phyloP scores from a whole-genome alignment of 768 basidiomycete species.

The Termitomyces sp. region DNA sequence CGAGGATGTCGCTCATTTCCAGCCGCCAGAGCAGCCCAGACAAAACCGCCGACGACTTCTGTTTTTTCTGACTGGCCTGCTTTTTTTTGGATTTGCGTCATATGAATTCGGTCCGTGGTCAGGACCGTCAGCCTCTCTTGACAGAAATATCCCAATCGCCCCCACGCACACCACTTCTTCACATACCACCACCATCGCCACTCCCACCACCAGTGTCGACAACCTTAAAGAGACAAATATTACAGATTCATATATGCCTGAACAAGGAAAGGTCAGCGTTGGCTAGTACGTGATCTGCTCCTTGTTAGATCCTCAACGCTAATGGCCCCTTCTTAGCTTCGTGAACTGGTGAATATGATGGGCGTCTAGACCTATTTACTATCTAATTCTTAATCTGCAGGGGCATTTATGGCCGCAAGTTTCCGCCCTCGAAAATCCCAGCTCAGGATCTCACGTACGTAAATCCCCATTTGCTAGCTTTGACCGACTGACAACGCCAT shows the following conservation, averaged over 20 bases:
- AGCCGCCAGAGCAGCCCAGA: slow-evolving; percentile 16
- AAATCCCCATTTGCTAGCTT: background rate
- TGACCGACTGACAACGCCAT: slow-evolving; percentile 2
- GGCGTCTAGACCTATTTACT: background rate
- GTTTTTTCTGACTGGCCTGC: slow-evolving; percentile 28
- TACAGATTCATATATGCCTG: slow-evolving; percentile 19
- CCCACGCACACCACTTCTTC: background rate
- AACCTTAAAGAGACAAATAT: slow-evolving; percentile 3
- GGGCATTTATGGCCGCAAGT: slow-evolving; percentile 96
- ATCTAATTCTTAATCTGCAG: slow-evolving; percentile 27
- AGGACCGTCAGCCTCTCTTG: slow-evolving; percentile 2
- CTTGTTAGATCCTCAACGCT: slow-evolving; percentile 5
- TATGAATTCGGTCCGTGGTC: slow-evolving; percentile 42
- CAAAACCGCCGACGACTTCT: slow-evolving; percentile 21
- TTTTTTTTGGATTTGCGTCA: slow-evolving; percentile 29
- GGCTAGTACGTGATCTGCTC: slow-evolving; percentile 58
- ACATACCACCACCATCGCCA: slow-evolving; percentile 3
- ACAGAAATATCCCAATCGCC: background rate
- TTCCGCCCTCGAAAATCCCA: slow-evolving; percentile 81
- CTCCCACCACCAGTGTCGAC: slow-evolving; percentile 1
- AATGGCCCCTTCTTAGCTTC: slow-evolving; percentile 37
- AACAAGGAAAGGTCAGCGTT: slow-evolving; percentile 67
- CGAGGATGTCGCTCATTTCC: slow-evolving; percentile 17
- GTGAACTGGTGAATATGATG: slow-evolving; percentile 58
- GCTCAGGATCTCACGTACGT: slow-evolving; percentile 79